Evolutionary conservation across 2,329 filamentous ascomycete genomes (phyloP), one percentile per base, ranked within the genome.

Genomic region (Exophiala spinifera): DNA sequence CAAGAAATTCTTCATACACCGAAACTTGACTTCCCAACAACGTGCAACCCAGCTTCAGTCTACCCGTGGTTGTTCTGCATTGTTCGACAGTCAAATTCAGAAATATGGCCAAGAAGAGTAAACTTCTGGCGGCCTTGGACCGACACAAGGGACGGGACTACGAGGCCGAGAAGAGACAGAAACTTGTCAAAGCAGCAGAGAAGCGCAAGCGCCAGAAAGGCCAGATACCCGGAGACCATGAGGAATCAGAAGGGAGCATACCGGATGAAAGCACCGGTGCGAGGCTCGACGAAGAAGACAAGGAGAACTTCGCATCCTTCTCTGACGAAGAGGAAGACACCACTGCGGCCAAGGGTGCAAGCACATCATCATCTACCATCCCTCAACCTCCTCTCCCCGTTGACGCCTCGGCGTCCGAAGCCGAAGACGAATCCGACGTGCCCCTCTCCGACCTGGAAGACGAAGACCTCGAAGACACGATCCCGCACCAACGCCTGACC

Each of bases 401-500:
- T 0, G 77, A 81, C 0, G 77, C 79, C 0, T 79, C 79, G 0
- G 82, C 84, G 0, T 82, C 83, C 0, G 82, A 86, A 0, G 85
- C 85, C 1, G 84, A 86, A 0, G 87, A 91, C 3, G 88, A 92
- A 42, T 89, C 94, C 62, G 91, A 95, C 61, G 91, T 96, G 42
- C 87, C 91, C 3, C 82, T 96, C 61, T 95, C 90, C 28, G 91
- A 96, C 65, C 85, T 87, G 39, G 79, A 88, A 50, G 89, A 88
- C 17, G 88, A 89, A 60, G 91, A 95, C 65, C 87, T 84, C 65
- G 89, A 89, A 72, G 91, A 96, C 67, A 82, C 96, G 37, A 84
- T 95, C 58, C 89, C 91, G 14, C 88, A 95, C 74, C 90, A 94
- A 70, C 88, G 91, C 65, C 85, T 96, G 62, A 96, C 91, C 49